Evolutionary conservation across 2,329 filamentous ascomycete genomes (phyloP), one percentile per base, ranked within the genome.

Genomic region (Botrytis deweyae): DNA sequence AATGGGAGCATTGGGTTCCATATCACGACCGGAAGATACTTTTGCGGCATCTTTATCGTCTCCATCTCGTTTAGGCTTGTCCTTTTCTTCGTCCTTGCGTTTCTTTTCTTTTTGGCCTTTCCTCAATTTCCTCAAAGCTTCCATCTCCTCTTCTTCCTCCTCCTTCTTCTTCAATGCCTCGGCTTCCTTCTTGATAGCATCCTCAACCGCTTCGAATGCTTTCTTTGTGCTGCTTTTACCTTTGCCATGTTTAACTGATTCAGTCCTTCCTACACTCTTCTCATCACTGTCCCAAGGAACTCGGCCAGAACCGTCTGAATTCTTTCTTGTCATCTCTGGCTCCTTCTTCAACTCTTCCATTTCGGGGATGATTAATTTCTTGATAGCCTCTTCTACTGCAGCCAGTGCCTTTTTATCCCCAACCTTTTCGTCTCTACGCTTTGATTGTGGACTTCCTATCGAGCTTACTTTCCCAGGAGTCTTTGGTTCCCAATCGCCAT

Each of bases 281-380:
- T 72, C 70, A 12, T 72, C 70, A 10, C 70, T 72, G 36, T 72
- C 70, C 70, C 70, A 72, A 58, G 70, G 70, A 44, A 72, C 49
- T 61, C n/a, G 61, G 8, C 55, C 59, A 49, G 70, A 68, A 29
- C 62, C 63, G 61, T 72, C 70, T 8, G 62, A 72, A 14, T 59
- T 72, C 16, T 68, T 72, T n/a, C 70, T 68, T 9, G 46, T 58
- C 46, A 68, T 72, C 29, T 59, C 44, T 49, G 52, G 40, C 63
- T 72, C 70, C 52, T 72, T 72, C 52, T 72, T 72, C 5, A 72
- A 49, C 52, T 72, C 70, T 46, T 72, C 70, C 70, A 72, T 72
- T 58, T 72, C 70, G 42, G 70, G 70, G 10, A 72, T 68, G 2
- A 61, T 72, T 4, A 72, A 42, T 62, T 68, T 72, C 20, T 72